These are phyloP conservation scores for Spirogloea muscicola DNA, from an alignment of 139 green algal genomes.

Conservation along the genomic window DNA sequence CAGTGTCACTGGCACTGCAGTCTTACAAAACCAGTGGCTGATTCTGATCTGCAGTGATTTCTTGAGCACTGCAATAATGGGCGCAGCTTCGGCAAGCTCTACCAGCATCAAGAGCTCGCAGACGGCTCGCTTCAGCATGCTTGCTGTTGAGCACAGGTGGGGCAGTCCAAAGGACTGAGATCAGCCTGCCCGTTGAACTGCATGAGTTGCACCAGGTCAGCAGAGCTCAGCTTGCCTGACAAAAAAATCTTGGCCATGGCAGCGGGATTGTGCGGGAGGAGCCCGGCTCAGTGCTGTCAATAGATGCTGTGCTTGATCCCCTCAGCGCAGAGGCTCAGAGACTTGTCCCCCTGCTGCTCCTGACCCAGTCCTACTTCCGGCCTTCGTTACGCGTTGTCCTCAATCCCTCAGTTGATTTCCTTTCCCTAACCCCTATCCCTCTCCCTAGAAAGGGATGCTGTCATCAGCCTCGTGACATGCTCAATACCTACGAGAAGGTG, in stretches of 20 bases:
- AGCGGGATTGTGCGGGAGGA: slow-evolving; percentile 18
- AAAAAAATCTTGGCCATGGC: too few relatives aligned
- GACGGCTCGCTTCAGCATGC: neutral
- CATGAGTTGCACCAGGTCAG: too few relatives aligned
- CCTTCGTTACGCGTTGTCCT: slow-evolving; percentile 45
- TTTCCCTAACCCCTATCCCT: neutral
- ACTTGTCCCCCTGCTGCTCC: slow-evolving; percentile 49
- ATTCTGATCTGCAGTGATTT: too few relatives aligned
- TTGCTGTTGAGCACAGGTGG: neutral
- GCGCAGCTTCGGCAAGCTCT: slow-evolving; percentile 16
- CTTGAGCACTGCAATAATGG: slow-evolving; percentile 50
- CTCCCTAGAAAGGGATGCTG: slow-evolving; percentile 29
- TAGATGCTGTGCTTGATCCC: slow-evolving; percentile 53
- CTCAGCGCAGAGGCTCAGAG: slow-evolving; percentile 53
- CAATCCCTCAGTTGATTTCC: slow-evolving; percentile 30
- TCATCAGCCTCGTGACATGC: too few relatives aligned
- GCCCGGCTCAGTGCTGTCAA: slow-evolving; percentile 17
- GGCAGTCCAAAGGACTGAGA: too few relatives aligned
- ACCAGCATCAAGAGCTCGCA: neutral
- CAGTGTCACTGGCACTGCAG: too few relatives aligned
- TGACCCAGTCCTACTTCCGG: slow-evolving; percentile 54
- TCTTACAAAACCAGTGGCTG: too few relatives aligned
- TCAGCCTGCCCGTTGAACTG: too few relatives aligned
- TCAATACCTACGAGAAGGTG: too few relatives aligned
- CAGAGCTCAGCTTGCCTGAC: too few relatives aligned